Evolutionary conservation across 2,329 filamentous ascomycete species (phyloP).

Genomic region (Epichloe bromicola): DNA sequence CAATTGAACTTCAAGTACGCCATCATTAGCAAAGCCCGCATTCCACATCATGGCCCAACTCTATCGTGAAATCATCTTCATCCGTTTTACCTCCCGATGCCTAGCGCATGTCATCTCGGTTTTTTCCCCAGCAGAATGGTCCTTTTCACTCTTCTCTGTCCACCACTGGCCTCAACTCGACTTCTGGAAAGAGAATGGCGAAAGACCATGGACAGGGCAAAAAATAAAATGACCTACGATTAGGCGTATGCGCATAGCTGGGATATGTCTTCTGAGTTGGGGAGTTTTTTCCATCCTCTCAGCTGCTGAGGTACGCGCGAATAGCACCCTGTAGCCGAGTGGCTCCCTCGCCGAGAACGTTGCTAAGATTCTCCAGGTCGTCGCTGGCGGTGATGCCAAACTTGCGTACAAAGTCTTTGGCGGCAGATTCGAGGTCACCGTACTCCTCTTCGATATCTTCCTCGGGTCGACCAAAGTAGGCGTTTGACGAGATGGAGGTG

Average conservation of each 20-base stretch:
- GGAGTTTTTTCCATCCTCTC: slow-evolving; percentile 9
- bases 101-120: background rate
- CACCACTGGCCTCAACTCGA: too few relatives aligned
- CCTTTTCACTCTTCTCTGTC: background rate
- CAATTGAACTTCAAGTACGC: slow-evolving; percentile 16
- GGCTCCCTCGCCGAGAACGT: slow-evolving; percentile 74
- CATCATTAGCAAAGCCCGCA: slow-evolving; percentile 8
- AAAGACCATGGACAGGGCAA: too few relatives aligned
- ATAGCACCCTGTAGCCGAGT: slow-evolving; percentile 68
- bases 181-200: too few relatives aligned
- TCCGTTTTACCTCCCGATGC: background rate
- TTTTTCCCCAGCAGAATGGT: background rate
- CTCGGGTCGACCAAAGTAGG: slow-evolving; percentile 91
- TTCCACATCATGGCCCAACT: slow-evolving; percentile 10
- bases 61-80: slow-evolving; percentile 7
- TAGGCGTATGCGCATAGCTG: too few relatives aligned
- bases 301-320: slow-evolving; percentile 50
- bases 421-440: slow-evolving; percentile 81
- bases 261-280: too few relatives aligned
- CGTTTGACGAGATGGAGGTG: slow-evolving; percentile 84
- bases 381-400: slow-evolving; percentile 94
- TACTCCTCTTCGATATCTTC: slow-evolving; percentile 71
- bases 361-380: slow-evolving; percentile 81
- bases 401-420: slow-evolving; percentile 89
- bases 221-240: too few relatives aligned